Evolutionary conservation across 2,329 filamentous ascomycete genomes (phyloP), one percentile per base, ranked within the genome.

Genomic region (Grosmannia serpens): DNA sequence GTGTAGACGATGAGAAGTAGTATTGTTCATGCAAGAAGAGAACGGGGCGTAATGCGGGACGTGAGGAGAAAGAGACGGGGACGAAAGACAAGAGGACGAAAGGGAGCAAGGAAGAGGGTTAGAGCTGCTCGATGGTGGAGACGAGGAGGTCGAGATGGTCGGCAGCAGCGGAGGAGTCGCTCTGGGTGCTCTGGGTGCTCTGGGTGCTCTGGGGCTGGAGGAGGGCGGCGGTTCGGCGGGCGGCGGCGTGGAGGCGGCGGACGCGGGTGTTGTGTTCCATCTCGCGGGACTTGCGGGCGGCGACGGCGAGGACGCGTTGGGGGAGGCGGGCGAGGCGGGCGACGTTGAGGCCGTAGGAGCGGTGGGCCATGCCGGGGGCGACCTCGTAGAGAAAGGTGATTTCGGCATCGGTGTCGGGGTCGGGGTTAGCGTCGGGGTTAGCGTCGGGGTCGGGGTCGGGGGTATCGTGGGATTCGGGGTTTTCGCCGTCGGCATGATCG

Each of bases 331-430:
- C 94, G 57, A 99, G 73, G 52, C 89, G 79, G 17, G 94, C 94
- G 26, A 97, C 94, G 70, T 97, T 97, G 59, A 99, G 70, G 1
- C 95, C 94, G 70, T 99, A 99, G 22, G 89, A 95, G 6, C 94
- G 82, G 76, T 97, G 91, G 10, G 94, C 92, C 13, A 95, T 89
- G 13, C 94, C 94, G 63, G 94, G 89, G 1, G 83, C 87, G 2
- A 96, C 87, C 69, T 96, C 90, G 69, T 99, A 99, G 54, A 99
- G 71, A 67, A 99, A 99, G 0, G 94, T 96, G 50, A 99, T 87
- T 52, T 95, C 33, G 38, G 26, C 20, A 38, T 55, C 20, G 31
- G 20, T 86, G 62, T 90, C 83, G 38, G 88, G 84, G 1, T 65
- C 67, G 53, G 72, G 70, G 46, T 56, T 56, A 0, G 63, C 64